Conservation (phyloP, 306 rosid genomes). For the Castanopsis chinensis region DNA sequence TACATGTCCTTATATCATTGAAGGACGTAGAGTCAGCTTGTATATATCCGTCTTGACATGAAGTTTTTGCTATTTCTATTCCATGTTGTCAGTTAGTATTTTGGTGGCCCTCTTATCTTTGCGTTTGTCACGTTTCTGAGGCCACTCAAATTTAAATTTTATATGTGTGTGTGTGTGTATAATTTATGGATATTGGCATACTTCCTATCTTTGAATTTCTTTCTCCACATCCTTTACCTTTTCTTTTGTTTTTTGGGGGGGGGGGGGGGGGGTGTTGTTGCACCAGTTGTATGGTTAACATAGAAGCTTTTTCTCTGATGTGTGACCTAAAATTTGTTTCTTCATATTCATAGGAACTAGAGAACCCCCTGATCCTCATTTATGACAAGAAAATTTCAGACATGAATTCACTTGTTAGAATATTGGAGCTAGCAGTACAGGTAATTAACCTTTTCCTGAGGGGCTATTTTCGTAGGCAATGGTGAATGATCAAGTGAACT, state of each 20-base stretch:
- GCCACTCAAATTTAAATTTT: conserved; percentile 10
- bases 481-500: neutral
- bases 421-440: conserved; percentile 70
- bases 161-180: too few species aligned
- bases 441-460: conserved; percentile 39
- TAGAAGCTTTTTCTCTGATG: conserved; percentile 13
- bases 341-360: conserved; percentile 70
- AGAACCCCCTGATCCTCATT: conserved; percentile 80
- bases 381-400: conserved; percentile 88
- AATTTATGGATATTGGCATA: neutral
- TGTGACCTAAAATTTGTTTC: conserved; percentile 8
- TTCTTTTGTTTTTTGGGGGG: neutral
- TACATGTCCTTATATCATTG: neutral
- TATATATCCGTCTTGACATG: neutral
- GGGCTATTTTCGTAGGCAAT: conserved; percentile 21
- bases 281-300: neutral
- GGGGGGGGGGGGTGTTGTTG: neutral
- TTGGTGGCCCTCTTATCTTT: conserved; percentile 3
- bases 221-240: neutral
- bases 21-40: neutral
- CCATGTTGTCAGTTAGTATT: neutral
- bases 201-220: neutral
- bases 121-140: neutral
- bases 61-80: conserved; percentile 12
- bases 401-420: conserved; percentile 63